Conservation (phyloP, 192 early-diverging fungal species). For the Linnemannia exigua region DNA sequence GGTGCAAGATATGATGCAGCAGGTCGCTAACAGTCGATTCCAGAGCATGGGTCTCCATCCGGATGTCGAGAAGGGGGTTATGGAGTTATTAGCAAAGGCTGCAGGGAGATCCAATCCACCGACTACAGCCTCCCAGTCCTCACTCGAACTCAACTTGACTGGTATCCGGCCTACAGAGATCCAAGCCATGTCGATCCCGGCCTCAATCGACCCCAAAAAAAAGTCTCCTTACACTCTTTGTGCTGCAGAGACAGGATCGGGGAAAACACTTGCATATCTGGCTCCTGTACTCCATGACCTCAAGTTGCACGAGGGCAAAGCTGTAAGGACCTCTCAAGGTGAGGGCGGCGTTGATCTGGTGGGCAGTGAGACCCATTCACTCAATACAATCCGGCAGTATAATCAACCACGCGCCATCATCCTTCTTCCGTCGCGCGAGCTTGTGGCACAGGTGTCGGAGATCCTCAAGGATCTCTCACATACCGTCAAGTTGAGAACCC, state of each 20-base stretch:
- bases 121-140: neutral
- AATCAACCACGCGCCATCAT: conserved; percentile 87
- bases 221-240: conserved; percentile 70
- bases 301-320: conserved; percentile 74
- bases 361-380: conserved; percentile 23
- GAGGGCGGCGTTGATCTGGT: conserved; percentile 37
- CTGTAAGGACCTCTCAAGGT: conserved; percentile 25
- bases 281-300: conserved; percentile 83
- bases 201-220: conserved; percentile 62
- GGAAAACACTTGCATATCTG: conserved; percentile 94
- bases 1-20: conserved; percentile 35
- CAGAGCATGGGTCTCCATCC: conserved; percentile 73
- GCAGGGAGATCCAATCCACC: conserved; percentile 8
- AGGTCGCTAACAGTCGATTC: conserved; percentile 61
- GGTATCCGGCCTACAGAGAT: conserved; percentile 81
- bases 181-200: conserved; percentile 87
- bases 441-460: conserved; percentile 82
- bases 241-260: conserved; percentile 93
- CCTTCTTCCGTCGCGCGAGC: conserved; percentile 90
- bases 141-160: conserved; percentile 29
- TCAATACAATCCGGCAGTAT: conserved; percentile 69
- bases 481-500: conserved; percentile 72
- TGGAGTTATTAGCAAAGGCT: conserved; percentile 33
- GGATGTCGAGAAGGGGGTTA: conserved; percentile 66
- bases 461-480: conserved; percentile 84